Conservation (phyloP, 257 asterid genomes). For the Nemophila menziesii region DNA sequence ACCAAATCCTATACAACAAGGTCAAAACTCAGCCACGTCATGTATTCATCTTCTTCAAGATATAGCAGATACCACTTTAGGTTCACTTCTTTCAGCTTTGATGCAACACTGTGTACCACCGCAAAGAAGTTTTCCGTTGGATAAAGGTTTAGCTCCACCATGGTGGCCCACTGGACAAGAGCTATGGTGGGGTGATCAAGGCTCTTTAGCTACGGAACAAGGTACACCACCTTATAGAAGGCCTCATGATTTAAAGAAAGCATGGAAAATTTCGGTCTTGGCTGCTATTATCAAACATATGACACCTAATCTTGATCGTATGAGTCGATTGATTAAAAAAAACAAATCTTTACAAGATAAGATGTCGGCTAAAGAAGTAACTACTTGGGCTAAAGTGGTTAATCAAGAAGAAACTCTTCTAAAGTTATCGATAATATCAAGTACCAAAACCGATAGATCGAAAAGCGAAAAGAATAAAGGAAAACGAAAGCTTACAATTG, state of each 20-base stretch:
- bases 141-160: conserved; percentile 43
- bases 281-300: conserved; percentile 51
- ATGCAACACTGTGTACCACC: conserved; percentile 67
- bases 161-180: conserved; percentile 73
- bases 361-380: conserved; percentile 43
- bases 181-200: conserved; percentile 59
- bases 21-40: conserved; percentile 14
- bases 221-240: conserved; percentile 53
- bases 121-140: conserved; percentile 48
- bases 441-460: too few relatives aligned
- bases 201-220: conserved; percentile 23
- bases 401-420: conserved; percentile 40
- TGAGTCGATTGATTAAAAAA: conserved; percentile 37
- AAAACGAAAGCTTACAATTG: conserved; percentile 18
- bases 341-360: conserved; percentile 48
- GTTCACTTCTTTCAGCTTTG: conserved; percentile 45
- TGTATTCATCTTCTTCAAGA: conserved; percentile 33
- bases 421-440: too few relatives aligned
- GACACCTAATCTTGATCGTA: conserved; percentile 29
- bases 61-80: conserved; percentile 46
- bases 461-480: too few relatives aligned
- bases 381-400: conserved; percentile 31
- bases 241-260: conserved; percentile 51
- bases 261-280: conserved; percentile 45
- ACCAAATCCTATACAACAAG: conserved; percentile 17